Evolutionary conservation across 805 yeast genomes (phyloP).

Genomic region (Kluyveromyces wickerhamii): DNA sequence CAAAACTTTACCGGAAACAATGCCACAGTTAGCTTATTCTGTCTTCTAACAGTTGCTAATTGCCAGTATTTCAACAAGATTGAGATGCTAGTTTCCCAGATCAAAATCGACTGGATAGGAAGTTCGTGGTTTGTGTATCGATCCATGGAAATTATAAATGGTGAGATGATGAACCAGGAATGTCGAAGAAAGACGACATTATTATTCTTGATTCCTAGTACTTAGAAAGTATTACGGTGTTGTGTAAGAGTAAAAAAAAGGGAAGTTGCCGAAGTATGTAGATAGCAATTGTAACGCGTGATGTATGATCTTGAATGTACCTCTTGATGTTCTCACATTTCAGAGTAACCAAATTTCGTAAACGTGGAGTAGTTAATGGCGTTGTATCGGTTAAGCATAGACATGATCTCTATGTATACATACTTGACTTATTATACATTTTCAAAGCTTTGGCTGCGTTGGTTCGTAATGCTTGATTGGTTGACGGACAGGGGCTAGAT

Average conservation of each 20-base stretch:
- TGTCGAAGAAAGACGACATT: slow-evolving; percentile 34
- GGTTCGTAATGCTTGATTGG: slow-evolving; percentile 37
- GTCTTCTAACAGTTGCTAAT: slow-evolving; percentile 31
- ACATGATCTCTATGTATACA: too few relatives aligned
- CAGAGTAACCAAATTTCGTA: too few relatives aligned
- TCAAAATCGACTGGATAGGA: slow-evolving; percentile 31
- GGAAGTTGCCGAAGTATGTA: too few relatives aligned
- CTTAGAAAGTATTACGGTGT: too few relatives aligned
- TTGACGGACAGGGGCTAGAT: slow-evolving; percentile 52
- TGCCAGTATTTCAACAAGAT: slow-evolving; percentile 31
- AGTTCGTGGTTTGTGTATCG: slow-evolving; percentile 31
- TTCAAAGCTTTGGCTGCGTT: neutral
- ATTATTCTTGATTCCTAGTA: too few relatives aligned
- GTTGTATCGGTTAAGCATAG: too few relatives aligned
- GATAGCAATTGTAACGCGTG: too few relatives aligned
- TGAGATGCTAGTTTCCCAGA: slow-evolving; percentile 33
- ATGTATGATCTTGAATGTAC: too few relatives aligned
- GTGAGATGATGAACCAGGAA: slow-evolving; percentile 29
- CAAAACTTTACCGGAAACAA: slow-evolving; percentile 30
- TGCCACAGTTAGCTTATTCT: slow-evolving; percentile 33
- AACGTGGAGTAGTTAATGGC: too few relatives aligned
- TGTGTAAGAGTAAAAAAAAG: too few relatives aligned
- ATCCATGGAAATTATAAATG: slow-evolving; percentile 5
- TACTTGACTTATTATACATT: too few relatives aligned
- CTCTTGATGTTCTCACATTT: too few relatives aligned